These are phyloP conservation scores for Lindgomyces ingoldianus DNA, from an alignment of 495 filamentous ascomycete species.

Conservation along the genomic window DNA sequence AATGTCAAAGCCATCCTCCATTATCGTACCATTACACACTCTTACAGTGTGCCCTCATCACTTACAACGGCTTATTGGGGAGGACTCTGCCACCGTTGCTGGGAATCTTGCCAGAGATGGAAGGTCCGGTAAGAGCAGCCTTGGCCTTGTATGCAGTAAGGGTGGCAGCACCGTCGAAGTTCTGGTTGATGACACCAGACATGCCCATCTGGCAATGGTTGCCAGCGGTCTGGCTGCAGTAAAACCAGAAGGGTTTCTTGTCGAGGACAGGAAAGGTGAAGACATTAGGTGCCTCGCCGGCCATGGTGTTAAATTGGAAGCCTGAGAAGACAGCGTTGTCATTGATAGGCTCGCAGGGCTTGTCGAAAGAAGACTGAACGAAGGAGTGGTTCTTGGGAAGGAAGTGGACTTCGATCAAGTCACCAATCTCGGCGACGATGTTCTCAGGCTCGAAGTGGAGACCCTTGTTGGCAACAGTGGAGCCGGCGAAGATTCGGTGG, in stretches of 20 bases:
- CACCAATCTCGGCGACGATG: constrained; percentile 36
- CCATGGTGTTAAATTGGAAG: constrained; percentile 29
- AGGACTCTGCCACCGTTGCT: constrained; percentile 12
- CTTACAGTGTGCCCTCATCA: no score
- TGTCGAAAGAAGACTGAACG: constrained; percentile 35
- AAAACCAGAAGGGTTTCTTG: constrained; percentile 35
- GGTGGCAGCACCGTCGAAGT: constrained; percentile 30
- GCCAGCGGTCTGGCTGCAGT: constrained; percentile 32
- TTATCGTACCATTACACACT: no score
- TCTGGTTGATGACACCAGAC: constrained; percentile 38
- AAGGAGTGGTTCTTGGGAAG: constrained; percentile 38
- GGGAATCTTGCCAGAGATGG: background rate
- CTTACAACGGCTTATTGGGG: constrained; percentile 26
- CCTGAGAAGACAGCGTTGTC: constrained; percentile 31
- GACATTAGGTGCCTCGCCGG: constrained; percentile 27
- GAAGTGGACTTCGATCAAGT: constrained; percentile 37
- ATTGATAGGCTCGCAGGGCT: constrained; percentile 34
- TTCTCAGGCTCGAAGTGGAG: constrained; percentile 37
- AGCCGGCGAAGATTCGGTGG: constrained; percentile 36
- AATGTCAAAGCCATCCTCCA: no score
- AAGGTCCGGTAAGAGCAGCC: background rate
- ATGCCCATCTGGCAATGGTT: constrained; percentile 39
- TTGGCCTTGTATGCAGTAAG: constrained; percentile 34
- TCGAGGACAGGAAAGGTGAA: constrained; percentile 31
- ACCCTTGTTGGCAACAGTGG: constrained; percentile 24